Conservation (phyloP, 129 eudicot genomes). For the Cynara cardunculus region DNA sequence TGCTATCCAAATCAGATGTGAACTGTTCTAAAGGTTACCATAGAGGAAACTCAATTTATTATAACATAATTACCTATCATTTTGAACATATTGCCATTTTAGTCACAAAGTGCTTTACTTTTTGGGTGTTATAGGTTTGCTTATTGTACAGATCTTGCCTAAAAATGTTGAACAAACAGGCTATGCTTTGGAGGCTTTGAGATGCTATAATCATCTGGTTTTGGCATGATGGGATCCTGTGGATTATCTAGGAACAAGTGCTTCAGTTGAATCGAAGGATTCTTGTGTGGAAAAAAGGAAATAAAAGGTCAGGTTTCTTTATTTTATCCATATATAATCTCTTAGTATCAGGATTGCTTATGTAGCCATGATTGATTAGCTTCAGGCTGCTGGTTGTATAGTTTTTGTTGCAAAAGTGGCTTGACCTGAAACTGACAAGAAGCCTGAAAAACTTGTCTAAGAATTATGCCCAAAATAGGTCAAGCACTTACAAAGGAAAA, state of each 20-base stretch:
- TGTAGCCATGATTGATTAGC: not conserved
- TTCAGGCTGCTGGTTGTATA: not conserved
- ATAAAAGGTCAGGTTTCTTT: conserved; percentile 2
- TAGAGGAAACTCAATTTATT: not conserved
- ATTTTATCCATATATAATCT: not conserved
- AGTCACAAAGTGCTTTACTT: not conserved
- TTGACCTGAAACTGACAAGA: not conserved
- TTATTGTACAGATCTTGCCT: not conserved
- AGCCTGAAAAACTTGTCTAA: not conserved
- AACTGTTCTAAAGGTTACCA: conserved; percentile 7
- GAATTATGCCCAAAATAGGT: conserved; percentile 4
- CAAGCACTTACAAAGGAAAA: not conserved
- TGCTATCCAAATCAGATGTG: conserved; percentile 2
- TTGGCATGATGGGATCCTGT: not conserved
- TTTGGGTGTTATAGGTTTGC: not conserved
- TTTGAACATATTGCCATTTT: not conserved
- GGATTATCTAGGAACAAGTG: not conserved
- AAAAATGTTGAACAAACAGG: not conserved
- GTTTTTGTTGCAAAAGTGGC: not conserved
- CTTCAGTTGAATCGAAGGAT: not conserved
- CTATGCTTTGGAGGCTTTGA: not conserved
- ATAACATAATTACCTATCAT: not conserved
- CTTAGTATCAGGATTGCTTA: not conserved
- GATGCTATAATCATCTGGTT: not conserved
- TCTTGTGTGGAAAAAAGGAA: conserved; percentile 1